Percentiles rank a stretch among this genome's conserved stretches.
phyloP scores from a whole-genome alignment of 202 grass and related monocot species.

The Brachypodium distachyon region DNA sequence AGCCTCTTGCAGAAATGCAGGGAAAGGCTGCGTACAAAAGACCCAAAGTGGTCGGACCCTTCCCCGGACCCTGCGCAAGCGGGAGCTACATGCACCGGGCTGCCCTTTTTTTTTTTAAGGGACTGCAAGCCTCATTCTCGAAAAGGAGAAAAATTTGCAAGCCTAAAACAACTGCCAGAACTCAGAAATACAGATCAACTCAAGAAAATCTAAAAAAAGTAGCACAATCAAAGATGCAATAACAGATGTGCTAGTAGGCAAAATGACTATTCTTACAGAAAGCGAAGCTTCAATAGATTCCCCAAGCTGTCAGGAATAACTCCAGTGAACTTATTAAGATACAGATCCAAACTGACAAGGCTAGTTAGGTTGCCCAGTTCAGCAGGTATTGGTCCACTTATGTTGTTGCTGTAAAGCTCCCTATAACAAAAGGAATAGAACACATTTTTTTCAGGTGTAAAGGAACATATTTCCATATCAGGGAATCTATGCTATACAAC shows the following conservation, averaged over 20 bases:
- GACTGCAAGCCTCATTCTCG: neutral
- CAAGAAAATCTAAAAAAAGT: conserved; percentile 15
- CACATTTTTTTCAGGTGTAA: conserved; percentile 8
- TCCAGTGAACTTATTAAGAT: conserved; percentile 63
- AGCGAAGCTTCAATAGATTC: conserved; percentile 64
- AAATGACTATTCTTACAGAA: conserved; percentile 59
- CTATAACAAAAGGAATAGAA: conserved; percentile 28
- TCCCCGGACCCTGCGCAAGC: no score
- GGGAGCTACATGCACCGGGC: no score
- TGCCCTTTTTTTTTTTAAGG: no score
- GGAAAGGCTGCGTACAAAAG: no score
- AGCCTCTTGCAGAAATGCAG: no score
- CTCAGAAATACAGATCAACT: neutral
- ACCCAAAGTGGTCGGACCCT: no score
- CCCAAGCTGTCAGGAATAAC: conserved; percentile 58
- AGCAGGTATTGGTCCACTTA: conserved; percentile 71
- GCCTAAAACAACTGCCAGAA: neutral
- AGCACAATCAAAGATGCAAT: neutral
- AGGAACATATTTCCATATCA: neutral
- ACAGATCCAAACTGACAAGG: conserved; percentile 91
- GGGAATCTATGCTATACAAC: neutral
- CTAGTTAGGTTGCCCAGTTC: conserved; percentile 87
- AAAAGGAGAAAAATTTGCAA: neutral
- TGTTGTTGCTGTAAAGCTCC: conserved; percentile 90
- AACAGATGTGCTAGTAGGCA: neutral